A percentile compares a stretch with the other conserved stretches of the same genome.
phyloP scores from a whole-genome alignment of 768 basidiomycete genomes.

The Leucosporidium yakuticum region DNA sequence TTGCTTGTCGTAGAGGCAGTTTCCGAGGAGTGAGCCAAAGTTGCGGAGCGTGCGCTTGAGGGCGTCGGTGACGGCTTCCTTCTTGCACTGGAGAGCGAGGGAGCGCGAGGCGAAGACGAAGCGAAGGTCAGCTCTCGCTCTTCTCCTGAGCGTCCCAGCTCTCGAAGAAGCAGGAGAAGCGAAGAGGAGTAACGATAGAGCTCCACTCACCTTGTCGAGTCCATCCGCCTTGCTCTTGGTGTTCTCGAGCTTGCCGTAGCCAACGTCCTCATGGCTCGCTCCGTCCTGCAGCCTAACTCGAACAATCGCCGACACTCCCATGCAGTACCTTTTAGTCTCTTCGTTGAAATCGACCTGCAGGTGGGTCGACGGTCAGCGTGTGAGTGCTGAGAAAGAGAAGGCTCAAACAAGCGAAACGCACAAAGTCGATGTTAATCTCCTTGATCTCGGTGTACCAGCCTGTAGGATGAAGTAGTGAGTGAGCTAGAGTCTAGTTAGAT shows the following conservation, averaged over 20 bases:
- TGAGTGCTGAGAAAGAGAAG: neutral
- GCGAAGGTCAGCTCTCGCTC: neutral
- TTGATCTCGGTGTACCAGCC: constrained; percentile 38
- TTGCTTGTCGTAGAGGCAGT: constrained; percentile 93
- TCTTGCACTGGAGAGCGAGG: constrained; percentile 67
- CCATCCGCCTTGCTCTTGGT: constrained; percentile 74
- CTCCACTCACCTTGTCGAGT: constrained; percentile 71
- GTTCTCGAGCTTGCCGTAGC: constrained; percentile 83
- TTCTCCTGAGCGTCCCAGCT: neutral
- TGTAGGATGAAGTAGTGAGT: neutral
- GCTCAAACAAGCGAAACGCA: constrained; percentile 11
- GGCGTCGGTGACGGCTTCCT: constrained; percentile 93
- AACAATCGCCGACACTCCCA: constrained; percentile 78
- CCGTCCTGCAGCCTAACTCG: constrained; percentile 84
- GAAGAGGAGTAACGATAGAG: neutral
- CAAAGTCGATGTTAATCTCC: constrained; percentile 43
- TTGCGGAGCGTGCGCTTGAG: constrained; percentile 83
- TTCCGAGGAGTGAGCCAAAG: constrained; percentile 91
- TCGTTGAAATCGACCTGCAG: constrained; percentile 65
- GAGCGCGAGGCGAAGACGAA: neutral
- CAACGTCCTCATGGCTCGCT: constrained; percentile 84
- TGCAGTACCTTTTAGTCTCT: constrained; percentile 58
- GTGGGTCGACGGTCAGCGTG: neutral
- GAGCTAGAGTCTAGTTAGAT: no score
- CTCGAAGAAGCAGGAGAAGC: no score